A percentile compares a stretch with the other conserved stretches of the same genome.
Evolutionary conservation across 2,329 filamentous ascomycete species (phyloP).

Genomic region (Aspergillus ustus): DNA sequence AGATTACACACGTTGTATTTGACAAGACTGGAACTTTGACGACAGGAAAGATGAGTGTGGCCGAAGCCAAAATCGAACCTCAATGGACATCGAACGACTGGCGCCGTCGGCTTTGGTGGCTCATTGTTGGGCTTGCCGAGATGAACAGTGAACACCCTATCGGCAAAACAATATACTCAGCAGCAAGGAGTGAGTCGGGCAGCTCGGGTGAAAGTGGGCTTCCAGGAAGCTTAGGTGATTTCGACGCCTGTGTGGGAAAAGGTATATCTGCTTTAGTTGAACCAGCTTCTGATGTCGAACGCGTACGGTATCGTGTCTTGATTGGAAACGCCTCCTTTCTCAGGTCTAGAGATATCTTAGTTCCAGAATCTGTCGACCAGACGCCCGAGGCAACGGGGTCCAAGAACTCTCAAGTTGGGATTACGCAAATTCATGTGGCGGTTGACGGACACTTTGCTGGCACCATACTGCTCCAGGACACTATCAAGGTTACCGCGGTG

Average conservation of each 20-base stretch:
- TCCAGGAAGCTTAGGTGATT: slow-evolving; percentile 83
- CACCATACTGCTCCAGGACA: slow-evolving; percentile 82
- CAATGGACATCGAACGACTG: slow-evolving; percentile 72
- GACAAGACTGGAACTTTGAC: slow-evolving; percentile 98
- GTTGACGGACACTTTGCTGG: slow-evolving; percentile 83
- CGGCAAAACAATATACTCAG: slow-evolving; percentile 79
- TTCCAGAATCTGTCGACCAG: slow-evolving; percentile 46
- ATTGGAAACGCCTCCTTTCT: slow-evolving; percentile 84
- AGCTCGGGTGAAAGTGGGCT: slow-evolving; percentile 73
- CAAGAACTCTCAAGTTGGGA: slow-evolving; percentile 61
- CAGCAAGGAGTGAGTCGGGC: slow-evolving; percentile 76
- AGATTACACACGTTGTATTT: slow-evolving; percentile 85
- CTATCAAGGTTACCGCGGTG: slow-evolving; percentile 83
- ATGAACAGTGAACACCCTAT: slow-evolving; percentile 96
- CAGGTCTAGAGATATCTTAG: slow-evolving; percentile 66
- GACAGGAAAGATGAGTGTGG: slow-evolving; percentile 92
- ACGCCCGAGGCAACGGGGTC: slow-evolving; percentile 30
- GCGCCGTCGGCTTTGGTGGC: slow-evolving; percentile 85
- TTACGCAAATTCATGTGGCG: slow-evolving; percentile 89
- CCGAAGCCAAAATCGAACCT: slow-evolving; percentile 68
- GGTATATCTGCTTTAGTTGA: slow-evolving; percentile 84
- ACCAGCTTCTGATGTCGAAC: slow-evolving; percentile 70
- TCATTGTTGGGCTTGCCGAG: slow-evolving; percentile 92
- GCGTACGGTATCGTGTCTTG: slow-evolving; percentile 75
- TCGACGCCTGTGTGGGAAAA: slow-evolving; percentile 79